These are phyloP conservation scores for Suhomyces choctaworum DNA, from an alignment of 1,139 yeast genomes.

Conservation along the genomic window DNA sequence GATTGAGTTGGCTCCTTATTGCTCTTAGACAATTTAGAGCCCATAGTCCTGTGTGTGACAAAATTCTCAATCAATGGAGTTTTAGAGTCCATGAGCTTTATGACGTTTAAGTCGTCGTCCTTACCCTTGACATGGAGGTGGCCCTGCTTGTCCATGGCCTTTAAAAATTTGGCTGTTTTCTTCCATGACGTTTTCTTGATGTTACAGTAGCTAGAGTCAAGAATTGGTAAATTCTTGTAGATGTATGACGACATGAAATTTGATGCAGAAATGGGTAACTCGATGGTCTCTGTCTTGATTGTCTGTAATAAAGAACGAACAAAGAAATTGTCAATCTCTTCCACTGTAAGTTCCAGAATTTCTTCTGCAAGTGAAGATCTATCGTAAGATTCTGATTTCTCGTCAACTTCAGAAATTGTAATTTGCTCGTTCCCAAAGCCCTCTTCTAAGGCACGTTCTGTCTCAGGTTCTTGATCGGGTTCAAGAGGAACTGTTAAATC, in stretches of 20 bases:
- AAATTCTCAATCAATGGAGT: slow-evolving; percentile 57
- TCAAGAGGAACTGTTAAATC: slow-evolving; percentile 15
- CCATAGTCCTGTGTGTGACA: slow-evolving; percentile 58
- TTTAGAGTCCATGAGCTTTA: slow-evolving; percentile 46
- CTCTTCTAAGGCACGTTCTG: slow-evolving; percentile 10
- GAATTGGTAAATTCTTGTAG: slow-evolving; percentile 66
- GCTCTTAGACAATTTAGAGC: slow-evolving; percentile 18
- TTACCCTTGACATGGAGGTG: slow-evolving; percentile 71
- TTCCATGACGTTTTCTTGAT: slow-evolving; percentile 88
- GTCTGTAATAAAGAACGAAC: slow-evolving; percentile 68
- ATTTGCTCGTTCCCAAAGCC: slow-evolving; percentile 6
- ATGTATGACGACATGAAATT: slow-evolving; percentile 71
- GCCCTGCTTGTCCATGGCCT: slow-evolving; percentile 77
- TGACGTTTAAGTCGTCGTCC: slow-evolving; percentile 67
- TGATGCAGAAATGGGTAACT: slow-evolving; percentile 67
- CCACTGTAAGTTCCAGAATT: slow-evolving; percentile 46
- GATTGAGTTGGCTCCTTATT: slow-evolving; percentile 20
- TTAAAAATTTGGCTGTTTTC: slow-evolving; percentile 80
- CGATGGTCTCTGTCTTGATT: slow-evolving; percentile 56
- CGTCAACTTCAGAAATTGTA: slow-evolving; percentile 13
- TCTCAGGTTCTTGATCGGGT: slow-evolving; percentile 8
- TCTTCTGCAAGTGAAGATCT: slow-evolving; percentile 30
- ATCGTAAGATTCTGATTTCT: slow-evolving; percentile 9
- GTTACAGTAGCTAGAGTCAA: slow-evolving; percentile 54
- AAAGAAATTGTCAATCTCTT: slow-evolving; percentile 80